Percentiles rank a stretch among this genome's conserved stretches.
phyloP scores from a whole-genome alignment of 805 yeast species.

The Crinitomyces ghanaensis region DNA sequence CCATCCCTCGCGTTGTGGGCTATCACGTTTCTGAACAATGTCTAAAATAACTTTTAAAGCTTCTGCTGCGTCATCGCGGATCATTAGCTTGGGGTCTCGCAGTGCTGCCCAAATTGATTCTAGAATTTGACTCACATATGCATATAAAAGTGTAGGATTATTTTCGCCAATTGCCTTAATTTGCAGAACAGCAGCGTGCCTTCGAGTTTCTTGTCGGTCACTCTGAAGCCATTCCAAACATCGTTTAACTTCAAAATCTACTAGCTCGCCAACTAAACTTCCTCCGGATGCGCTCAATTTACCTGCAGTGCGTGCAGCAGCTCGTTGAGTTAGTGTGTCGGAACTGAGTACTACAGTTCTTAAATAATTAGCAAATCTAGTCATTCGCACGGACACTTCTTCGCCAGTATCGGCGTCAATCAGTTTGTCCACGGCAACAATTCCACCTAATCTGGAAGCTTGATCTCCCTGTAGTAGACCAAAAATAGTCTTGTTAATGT shows the following conservation, averaged over 20 bases:
- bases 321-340: conserved; percentile 73
- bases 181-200: conserved; percentile 84
- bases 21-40: conserved; percentile 71
- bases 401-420: conserved; percentile 75
- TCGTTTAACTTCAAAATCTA: conserved; percentile 80
- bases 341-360: conserved; percentile 69
- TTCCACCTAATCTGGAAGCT: conserved; percentile 74
- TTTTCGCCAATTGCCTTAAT: conserved; percentile 75
- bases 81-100: conserved; percentile 61
- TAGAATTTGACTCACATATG: conserved; percentile 65
- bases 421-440: conserved; percentile 78
- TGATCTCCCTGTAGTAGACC: conserved; percentile 72
- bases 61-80: conserved; percentile 75
- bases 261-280: conserved; percentile 83
- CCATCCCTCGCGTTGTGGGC: conserved; percentile 61
- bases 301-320: conserved; percentile 81
- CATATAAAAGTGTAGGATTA: conserved; percentile 73
- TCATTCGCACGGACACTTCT: conserved; percentile 78
- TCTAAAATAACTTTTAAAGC: conserved; percentile 67
- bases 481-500: conserved; percentile 75
- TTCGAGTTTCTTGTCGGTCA: conserved; percentile 70
- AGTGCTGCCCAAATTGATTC: conserved; percentile 82
- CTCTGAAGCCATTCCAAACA: conserved; percentile 85
- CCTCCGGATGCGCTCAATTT: conserved; percentile 78
- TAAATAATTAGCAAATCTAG: conserved; percentile 82